A percentile compares a stretch with the other conserved stretches of the same genome.
These are phyloP conservation scores for Coemansia sp. DNA, from an alignment of 192 early-diverging fungal species.

Conservation along the genomic window DNA sequence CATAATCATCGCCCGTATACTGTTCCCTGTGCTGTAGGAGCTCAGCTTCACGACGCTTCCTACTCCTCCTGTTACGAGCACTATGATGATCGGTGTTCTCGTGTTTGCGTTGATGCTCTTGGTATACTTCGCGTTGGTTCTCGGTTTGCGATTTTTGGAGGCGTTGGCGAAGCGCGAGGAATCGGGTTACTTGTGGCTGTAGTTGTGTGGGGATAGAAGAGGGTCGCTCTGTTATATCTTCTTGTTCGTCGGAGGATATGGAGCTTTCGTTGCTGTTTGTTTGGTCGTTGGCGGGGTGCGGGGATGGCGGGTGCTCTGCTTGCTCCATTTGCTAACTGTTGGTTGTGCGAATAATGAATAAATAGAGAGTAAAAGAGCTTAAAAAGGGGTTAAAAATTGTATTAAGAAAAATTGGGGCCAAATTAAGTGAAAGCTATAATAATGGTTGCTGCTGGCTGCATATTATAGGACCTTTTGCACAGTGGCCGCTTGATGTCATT, in stretches of 20 bases:
- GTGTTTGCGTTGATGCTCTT: slow-evolving; percentile 75
- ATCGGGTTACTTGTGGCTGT: slow-evolving; percentile 27
- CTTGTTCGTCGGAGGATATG: not conserved
- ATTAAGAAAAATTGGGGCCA: no score
- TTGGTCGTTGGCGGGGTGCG: not conserved
- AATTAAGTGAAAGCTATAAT: no score
- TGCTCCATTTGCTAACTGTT: not conserved
- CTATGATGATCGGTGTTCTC: no score
- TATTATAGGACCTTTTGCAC: no score
- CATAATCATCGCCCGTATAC: slow-evolving; percentile 80
- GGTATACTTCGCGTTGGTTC: slow-evolving; percentile 76
- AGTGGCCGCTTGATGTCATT: no score
- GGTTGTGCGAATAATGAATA: no score
- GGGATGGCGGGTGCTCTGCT: not conserved
- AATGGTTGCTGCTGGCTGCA: no score
- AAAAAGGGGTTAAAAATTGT: no score
- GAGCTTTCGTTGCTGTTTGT: slow-evolving; percentile 18
- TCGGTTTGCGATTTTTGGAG: slow-evolving; percentile 49
- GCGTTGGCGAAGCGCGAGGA: slow-evolving; percentile 22
- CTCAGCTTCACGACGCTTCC: slow-evolving; percentile 74
- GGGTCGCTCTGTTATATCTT: slow-evolving; percentile 41
- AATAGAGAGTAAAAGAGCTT: no score
- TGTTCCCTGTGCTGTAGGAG: slow-evolving; percentile 63
- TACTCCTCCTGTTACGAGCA: no score
- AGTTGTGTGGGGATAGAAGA: slow-evolving; percentile 36